Conservation (phyloP, 768 basidiomycete species). For the Rhizopogon vesiculosus region DNA sequence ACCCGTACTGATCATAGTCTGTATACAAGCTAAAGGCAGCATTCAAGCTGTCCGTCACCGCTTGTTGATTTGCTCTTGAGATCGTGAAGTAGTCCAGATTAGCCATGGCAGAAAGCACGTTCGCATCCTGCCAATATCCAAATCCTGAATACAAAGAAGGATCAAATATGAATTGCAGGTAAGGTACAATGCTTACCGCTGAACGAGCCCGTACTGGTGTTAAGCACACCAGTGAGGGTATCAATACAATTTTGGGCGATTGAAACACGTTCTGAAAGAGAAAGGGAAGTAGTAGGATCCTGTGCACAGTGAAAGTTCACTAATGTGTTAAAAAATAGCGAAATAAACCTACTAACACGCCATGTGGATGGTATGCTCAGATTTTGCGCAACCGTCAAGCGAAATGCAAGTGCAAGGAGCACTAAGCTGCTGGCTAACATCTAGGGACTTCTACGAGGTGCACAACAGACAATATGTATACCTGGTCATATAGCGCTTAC, state of each 20-base stretch:
- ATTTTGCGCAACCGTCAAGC: constrained; percentile 29
- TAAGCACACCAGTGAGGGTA: constrained; percentile 33
- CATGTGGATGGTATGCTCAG: constrained; percentile 38
- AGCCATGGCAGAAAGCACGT: constrained; percentile 46
- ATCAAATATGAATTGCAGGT: not conserved
- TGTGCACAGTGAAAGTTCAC: constrained; percentile 7
- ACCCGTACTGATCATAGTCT: constrained; percentile 6
- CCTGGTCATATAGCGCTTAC: not conserved
- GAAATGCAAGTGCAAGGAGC: not conserved
- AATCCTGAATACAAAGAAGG: constrained; percentile 28
- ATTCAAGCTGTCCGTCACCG: constrained; percentile 2
- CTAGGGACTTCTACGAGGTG: not conserved
- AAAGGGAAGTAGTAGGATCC: constrained; percentile 38
- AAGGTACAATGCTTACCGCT: constrained; percentile 26
- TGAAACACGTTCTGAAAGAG: constrained; percentile 33
- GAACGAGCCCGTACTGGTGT: constrained; percentile 36
- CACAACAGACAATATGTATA: not conserved
- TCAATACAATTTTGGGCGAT: constrained; percentile 40
- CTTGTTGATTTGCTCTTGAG: not conserved
- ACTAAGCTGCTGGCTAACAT: not conserved
- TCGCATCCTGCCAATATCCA: constrained; percentile 50
- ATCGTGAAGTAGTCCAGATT: constrained; percentile 16
- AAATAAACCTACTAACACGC: constrained; percentile 30
- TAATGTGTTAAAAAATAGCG: not conserved
- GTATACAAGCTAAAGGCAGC: constrained; percentile 1